Evolutionary conservation across 352 stramenopile species (phyloP), one percentile per base, ranked within the genome.

Genomic region (Phytophthora pluvialis): DNA sequence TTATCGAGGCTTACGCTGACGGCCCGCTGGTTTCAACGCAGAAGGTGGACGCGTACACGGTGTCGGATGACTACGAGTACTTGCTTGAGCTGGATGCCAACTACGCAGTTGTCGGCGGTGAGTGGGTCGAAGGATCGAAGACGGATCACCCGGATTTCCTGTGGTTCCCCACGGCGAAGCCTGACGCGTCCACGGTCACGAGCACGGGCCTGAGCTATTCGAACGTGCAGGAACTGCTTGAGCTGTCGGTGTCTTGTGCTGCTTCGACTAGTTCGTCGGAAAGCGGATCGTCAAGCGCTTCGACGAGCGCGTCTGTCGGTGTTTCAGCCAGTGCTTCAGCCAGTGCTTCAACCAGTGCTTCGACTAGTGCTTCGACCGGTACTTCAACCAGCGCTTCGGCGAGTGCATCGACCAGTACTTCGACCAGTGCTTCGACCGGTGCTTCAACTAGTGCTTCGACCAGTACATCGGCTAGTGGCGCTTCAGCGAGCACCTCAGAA

Each of bases 1-100:
- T 89, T 15, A 50, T 72, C n/a, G 74, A 85, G 46, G 67, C 63
- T 1, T 69, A 71, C 49, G 72, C 75, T 13, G 68, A 82, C 42
- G 72, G 74, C 0, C 71, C 74, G 32, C 72, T 80, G 8, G 72
- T 81, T 43, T 60, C 60, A 0, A 72, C 69, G 0, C 47, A 61
- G 5, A 31, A 67, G 15, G 67, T 75, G 11, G 52, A 78, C 42
- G 15, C 18, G 21, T 76, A 73, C 61, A 80, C 66, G 21, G 62
- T 60, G 6, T 75, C 64, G 7, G 31, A 71, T 26, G 44, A 58
- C 25, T 80, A 83, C 44, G 50, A 73, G 44, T 80, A 80, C 47
- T 49, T 80, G 40, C 58, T 83, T 3, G 72, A 80, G 63, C 54
- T 83, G 29, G 72, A 78, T 53, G 61, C 53, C 32, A 65, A 71